These are phyloP conservation scores for Blastomyces gilchristii DNA, from an alignment of 2,329 filamentous ascomycete genomes.

Conservation along the genomic window DNA sequence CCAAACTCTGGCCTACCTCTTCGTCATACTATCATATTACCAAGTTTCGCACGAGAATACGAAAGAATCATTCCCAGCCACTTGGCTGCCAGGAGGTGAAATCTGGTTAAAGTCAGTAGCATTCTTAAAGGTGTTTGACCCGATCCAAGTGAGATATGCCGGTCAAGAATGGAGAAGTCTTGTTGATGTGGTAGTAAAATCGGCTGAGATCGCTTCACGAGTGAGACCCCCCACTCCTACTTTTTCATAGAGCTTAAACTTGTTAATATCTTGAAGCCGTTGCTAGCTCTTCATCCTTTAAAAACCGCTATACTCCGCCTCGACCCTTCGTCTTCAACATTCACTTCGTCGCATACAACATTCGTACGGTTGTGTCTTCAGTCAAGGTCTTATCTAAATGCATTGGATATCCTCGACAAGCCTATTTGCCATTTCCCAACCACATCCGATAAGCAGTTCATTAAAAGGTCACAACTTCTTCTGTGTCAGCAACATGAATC, in stretches of 20 bases:
- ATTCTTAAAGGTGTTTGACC: slow-evolving; percentile 46
- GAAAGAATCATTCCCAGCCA: slow-evolving; percentile 27
- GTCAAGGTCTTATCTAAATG: slow-evolving; percentile 31
- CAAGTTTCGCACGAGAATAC: slow-evolving; percentile 28
- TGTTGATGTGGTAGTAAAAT: slow-evolving; percentile 26
- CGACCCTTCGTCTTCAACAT: slow-evolving; percentile 32
- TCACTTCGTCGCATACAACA: slow-evolving; percentile 36
- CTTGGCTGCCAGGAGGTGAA: slow-evolving; percentile 34
- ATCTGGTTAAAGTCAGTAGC: slow-evolving; percentile 42
- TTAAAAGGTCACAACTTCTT: slow-evolving; percentile 18
- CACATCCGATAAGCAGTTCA: slow-evolving; percentile 18
- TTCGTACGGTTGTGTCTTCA: slow-evolving; percentile 35
- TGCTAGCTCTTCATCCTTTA: slow-evolving; percentile 33
- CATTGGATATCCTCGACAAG: slow-evolving; percentile 33
- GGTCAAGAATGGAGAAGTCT: slow-evolving; percentile 27
- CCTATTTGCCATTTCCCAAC: slow-evolving; percentile 35
- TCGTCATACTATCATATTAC: slow-evolving; percentile 43
- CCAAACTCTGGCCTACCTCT: slow-evolving; percentile 52
- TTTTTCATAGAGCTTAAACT: background rate
- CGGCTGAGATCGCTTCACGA: slow-evolving; percentile 28
- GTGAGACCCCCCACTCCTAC: slow-evolving; percentile 18
- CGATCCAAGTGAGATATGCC: slow-evolving; percentile 36
- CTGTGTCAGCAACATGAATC: slow-evolving; percentile 26
- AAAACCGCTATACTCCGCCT: slow-evolving; percentile 36
- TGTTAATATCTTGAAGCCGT: slow-evolving; percentile 22